Conservation (phyloP, 768 basidiomycete genomes). For the Infundibulicybe gibba region DNA sequence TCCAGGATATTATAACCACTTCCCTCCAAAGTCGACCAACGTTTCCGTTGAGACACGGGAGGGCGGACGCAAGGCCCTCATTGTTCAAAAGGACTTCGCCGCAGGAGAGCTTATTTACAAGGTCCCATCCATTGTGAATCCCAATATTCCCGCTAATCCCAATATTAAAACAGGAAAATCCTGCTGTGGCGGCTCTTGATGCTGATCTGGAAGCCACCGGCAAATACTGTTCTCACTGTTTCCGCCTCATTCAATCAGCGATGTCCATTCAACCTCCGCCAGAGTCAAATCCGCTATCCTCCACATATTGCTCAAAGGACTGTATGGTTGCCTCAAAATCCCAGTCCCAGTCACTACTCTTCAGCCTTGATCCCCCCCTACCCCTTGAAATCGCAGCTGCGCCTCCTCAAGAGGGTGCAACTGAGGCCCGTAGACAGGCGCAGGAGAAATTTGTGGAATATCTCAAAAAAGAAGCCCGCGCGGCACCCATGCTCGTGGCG, state of each 20-base stretch:
- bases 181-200: conserved; percentile 70
- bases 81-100: conserved; percentile 63
- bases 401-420: conserved; percentile 22
- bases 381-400: conserved; percentile 38
- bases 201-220: conserved; percentile 64
- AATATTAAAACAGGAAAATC: conserved; percentile 57
- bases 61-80: conserved; percentile 48
- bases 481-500: conserved; percentile 56
- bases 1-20: conserved; percentile 72
- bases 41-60: conserved; percentile 51
- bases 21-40: conserved; percentile 72
- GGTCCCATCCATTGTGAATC: conserved; percentile 32
- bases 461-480: conserved; percentile 42
- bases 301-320: conserved; percentile 70
- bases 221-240: conserved; percentile 71
- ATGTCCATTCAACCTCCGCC: conserved; percentile 38
- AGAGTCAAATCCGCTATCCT: conserved; percentile 46
- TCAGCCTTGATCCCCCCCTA: conserved; percentile 61
- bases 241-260: conserved; percentile 51
- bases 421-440: conserved; percentile 48
- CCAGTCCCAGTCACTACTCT: conserved; percentile 68
- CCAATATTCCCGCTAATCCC: conserved; percentile 3
- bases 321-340: conserved; percentile 54
- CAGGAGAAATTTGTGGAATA: conserved; percentile 58
- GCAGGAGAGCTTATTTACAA: conserved; percentile 77